Evolutionary conservation across 345 rosid species (phyloP).

Genomic region (Lepidium aucheri): DNA sequence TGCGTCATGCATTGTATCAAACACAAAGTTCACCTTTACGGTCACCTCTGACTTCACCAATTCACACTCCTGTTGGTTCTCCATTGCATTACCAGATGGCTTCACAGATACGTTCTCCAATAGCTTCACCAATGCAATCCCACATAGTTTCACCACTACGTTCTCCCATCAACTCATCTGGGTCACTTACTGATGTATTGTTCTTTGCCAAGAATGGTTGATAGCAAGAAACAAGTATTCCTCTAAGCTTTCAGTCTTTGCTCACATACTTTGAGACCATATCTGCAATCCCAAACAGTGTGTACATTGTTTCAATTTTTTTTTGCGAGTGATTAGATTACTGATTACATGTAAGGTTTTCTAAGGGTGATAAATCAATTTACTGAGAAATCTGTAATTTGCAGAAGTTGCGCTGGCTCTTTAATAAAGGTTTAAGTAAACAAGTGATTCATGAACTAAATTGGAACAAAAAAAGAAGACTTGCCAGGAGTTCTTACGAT

Average conservation of each 20-base stretch:
- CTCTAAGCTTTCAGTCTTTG: neutral
- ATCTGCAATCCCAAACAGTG: slow-evolving; percentile 12
- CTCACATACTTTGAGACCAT: neutral
- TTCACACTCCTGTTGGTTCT: slow-evolving; percentile 24
- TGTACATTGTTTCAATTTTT: slow-evolving; percentile 17
- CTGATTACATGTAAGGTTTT: slow-evolving; percentile 1
- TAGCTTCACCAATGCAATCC: slow-evolving; percentile 13
- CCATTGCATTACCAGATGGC: slow-evolving; percentile 18
- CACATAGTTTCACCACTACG: slow-evolving; percentile 27
- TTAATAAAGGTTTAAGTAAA: neutral
- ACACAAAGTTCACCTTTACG: slow-evolving; percentile 25
- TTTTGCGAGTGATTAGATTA: neutral
- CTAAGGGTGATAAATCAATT: neutral
- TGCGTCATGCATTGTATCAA: slow-evolving; percentile 22
- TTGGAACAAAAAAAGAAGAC: too few relatives aligned
- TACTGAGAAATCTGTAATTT: neutral
- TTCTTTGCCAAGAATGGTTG: slow-evolving; percentile 17
- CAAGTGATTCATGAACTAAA: neutral
- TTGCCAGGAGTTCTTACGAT: neutral
- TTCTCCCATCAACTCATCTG: slow-evolving; percentile 24
- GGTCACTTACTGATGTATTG: slow-evolving; percentile 26
- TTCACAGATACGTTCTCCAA: slow-evolving; percentile 16
- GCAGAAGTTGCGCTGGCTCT: neutral
- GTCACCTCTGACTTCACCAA: slow-evolving; percentile 27
- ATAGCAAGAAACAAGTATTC: neutral